These are phyloP conservation scores for Moricandia moricandioides DNA, from an alignment of 345 rosid species.

Conservation along the genomic window DNA sequence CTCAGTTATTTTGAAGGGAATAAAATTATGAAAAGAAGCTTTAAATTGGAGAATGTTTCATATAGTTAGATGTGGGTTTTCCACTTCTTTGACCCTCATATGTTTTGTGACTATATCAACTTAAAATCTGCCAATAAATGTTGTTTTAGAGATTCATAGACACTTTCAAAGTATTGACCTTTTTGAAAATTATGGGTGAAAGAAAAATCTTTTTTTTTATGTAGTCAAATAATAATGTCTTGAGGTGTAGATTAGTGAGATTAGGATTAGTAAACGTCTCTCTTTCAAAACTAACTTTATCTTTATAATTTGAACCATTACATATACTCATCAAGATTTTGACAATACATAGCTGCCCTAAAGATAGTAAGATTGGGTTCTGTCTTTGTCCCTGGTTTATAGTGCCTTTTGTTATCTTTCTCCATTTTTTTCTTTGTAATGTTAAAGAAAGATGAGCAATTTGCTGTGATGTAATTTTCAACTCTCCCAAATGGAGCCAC, in stretches of 20 bases:
- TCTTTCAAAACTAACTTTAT: constrained; percentile 7
- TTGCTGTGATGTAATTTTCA: constrained; percentile 59
- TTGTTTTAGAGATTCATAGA: constrained; percentile 6
- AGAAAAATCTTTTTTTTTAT: background rate
- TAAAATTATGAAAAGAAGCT: background rate
- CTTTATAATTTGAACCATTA: background rate
- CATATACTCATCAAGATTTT: background rate
- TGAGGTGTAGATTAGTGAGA: constrained; percentile 12
- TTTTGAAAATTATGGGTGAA: constrained; percentile 19
- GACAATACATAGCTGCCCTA: constrained; percentile 19
- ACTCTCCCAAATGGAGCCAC: constrained; percentile 43
- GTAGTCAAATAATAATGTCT: background rate
- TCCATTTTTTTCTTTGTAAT: constrained; percentile 37
- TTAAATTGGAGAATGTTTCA: background rate
- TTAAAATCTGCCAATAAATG: background rate
- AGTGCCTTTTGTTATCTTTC: constrained; percentile 22
- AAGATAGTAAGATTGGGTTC: constrained; percentile 19
- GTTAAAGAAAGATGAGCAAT: constrained; percentile 42
- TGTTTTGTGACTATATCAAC: constrained; percentile 17
- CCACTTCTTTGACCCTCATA: constrained; percentile 11
- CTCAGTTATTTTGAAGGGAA: background rate
- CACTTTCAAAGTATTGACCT: constrained; percentile 22
- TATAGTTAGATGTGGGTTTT: constrained; percentile 7
- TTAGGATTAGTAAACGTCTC: background rate
- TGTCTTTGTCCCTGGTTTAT: constrained; percentile 29